phyloP scores from a whole-genome alignment of 2,329 filamentous ascomycete species.

The Helminthosporium solani region DNA sequence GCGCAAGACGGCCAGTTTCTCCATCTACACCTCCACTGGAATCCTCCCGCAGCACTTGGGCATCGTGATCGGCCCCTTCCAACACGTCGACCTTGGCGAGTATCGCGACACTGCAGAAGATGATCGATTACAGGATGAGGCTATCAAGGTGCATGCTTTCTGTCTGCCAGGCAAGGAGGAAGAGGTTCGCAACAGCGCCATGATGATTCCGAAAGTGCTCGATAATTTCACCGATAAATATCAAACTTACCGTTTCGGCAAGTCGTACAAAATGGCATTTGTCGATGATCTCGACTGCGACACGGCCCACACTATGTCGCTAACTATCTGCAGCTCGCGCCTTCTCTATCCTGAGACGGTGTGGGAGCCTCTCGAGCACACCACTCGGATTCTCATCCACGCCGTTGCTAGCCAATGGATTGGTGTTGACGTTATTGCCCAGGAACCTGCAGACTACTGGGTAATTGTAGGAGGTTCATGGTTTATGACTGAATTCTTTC shows the following conservation, averaged over 20 bases:
- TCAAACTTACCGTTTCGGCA: slow-evolving; percentile 79
- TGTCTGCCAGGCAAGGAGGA: slow-evolving; percentile 81
- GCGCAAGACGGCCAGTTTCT: slow-evolving; percentile 87
- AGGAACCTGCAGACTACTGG: slow-evolving; percentile 80
- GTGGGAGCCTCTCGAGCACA: slow-evolving; percentile 79
- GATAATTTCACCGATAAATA: slow-evolving; percentile 89
- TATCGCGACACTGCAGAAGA: slow-evolving; percentile 90
- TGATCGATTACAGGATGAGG: slow-evolving; percentile 83
- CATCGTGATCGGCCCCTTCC: slow-evolving; percentile 92
- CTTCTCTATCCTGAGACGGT: slow-evolving; percentile 83
- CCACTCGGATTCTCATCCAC: slow-evolving; percentile 77
- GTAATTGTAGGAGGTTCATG: slow-evolving; percentile 85
- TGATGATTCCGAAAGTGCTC: slow-evolving; percentile 78
- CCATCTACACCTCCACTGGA: slow-evolving; percentile 57
- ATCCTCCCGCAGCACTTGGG: slow-evolving; percentile 87
- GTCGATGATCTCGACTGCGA: slow-evolving; percentile 84
- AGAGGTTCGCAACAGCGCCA: slow-evolving; percentile 83
- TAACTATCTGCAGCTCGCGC: slow-evolving; percentile 84
- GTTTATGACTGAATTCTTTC: slow-evolving; percentile 93
- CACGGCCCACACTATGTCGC: slow-evolving; percentile 73
- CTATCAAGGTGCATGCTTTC: slow-evolving; percentile 86
- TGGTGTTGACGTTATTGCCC: slow-evolving; percentile 86
- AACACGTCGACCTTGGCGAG: slow-evolving; percentile 85
- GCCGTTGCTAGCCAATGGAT: slow-evolving; percentile 91
- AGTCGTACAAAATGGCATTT: slow-evolving; percentile 90